Conservation (phyloP, 352 stramenopile genomes). For the Phytophthora multivora region DNA sequence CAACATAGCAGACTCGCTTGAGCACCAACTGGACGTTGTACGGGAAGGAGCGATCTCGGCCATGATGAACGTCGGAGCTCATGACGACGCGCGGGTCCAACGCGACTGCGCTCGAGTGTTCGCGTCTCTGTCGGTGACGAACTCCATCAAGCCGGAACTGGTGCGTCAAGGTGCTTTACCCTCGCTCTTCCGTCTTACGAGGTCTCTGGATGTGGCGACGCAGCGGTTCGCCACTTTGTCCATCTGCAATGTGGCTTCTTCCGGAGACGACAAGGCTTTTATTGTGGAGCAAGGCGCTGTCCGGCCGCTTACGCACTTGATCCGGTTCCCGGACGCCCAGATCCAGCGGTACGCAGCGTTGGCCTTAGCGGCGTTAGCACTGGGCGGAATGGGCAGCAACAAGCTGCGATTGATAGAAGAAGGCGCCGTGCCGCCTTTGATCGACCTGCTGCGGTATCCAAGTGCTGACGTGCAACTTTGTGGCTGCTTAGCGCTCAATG, state of each 20-base stretch:
- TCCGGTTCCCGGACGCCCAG: slow-evolving; percentile 94
- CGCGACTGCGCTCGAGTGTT: slow-evolving; percentile 92
- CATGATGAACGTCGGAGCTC: slow-evolving; percentile 69
- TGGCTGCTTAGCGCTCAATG: slow-evolving; percentile 92
- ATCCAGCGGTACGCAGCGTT: slow-evolving; percentile 96
- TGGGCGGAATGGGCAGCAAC: slow-evolving; percentile 93
- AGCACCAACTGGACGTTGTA: slow-evolving; percentile 91
- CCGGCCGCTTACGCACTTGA: slow-evolving; percentile 93
- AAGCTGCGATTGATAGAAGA: slow-evolving; percentile 94
- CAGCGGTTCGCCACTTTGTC: slow-evolving; percentile 95
- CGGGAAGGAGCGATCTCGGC: slow-evolving; percentile 85
- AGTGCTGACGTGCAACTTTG: slow-evolving; percentile 93
- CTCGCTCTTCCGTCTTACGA: slow-evolving; percentile 93
- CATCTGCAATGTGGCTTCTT: slow-evolving; percentile 92
- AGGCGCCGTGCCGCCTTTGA: slow-evolving; percentile 90
- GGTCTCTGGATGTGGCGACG: slow-evolving; percentile 91
- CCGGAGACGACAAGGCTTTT: slow-evolving; percentile 81
- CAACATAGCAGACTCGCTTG: slow-evolving; percentile 91
- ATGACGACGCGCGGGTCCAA: slow-evolving; percentile 93
- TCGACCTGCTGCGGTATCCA: slow-evolving; percentile 95
- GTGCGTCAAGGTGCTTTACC: slow-evolving; percentile 82
- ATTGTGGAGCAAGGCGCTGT: slow-evolving; percentile 93
- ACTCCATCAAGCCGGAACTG: slow-evolving; percentile 83
- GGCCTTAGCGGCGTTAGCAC: slow-evolving; percentile 89
- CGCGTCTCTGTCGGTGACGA: slow-evolving; percentile 90